Conservation (phyloP, 108 stramenopile genomes). For the Aurantiochytrium sp. region DNA sequence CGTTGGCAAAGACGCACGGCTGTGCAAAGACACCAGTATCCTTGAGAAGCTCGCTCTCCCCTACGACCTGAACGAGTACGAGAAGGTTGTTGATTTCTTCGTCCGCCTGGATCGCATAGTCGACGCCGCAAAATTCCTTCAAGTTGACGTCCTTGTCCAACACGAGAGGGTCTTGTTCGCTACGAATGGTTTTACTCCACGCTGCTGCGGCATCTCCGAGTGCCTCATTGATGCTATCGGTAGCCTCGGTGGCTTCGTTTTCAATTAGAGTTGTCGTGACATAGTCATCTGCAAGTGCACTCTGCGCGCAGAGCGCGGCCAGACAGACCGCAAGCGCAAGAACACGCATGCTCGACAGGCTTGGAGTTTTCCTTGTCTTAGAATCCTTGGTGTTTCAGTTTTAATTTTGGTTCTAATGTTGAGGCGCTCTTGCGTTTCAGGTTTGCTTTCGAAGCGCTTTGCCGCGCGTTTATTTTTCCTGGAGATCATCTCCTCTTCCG, state of each 20-base stretch:
- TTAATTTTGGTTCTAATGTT: no score
- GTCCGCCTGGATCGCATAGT: not conserved
- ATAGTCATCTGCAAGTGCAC: not conserved
- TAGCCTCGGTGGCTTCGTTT: not conserved
- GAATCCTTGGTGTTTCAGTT: no score
- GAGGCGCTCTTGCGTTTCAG: no score
- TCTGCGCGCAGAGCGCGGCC: not conserved
- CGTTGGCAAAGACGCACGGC: not conserved
- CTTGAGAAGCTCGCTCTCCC: no score
- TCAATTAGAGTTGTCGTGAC: not conserved
- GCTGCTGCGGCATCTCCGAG: not conserved
- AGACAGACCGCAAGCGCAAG: no score
- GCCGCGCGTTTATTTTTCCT: no score
- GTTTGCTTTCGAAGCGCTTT: no score
- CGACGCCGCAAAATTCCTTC: not conserved
- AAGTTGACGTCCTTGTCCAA: not conserved
- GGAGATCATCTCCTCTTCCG: no score
- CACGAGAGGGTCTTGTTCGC: not conserved
- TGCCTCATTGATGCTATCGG: not conserved
- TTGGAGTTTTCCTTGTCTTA: no score
- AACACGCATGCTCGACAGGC: no score
- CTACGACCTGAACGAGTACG: not conserved
- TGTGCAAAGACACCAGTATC: not conserved
- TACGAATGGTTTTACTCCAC: not conserved
- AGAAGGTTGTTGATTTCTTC: not conserved